A percentile compares a stretch with the other conserved stretches of the same genome.
Conservation (phyloP, 352 stramenopile species). For the Phytophthora tubulina region DNA sequence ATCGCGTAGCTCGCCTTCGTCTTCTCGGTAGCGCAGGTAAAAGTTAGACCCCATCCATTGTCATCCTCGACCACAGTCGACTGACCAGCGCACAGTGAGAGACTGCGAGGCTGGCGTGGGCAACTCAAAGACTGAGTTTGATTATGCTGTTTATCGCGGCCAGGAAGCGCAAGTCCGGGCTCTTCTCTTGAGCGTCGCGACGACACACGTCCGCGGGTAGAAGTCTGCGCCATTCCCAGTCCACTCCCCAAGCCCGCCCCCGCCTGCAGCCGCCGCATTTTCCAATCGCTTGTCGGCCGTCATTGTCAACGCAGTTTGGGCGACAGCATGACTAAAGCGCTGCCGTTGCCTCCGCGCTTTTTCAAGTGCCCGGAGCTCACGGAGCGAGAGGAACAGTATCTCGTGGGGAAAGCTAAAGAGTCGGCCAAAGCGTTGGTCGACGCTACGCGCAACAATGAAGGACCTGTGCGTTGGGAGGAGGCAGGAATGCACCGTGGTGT, state of each 20-base stretch:
- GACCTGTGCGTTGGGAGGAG: conserved; percentile 66
- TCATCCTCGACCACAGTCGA: neutral
- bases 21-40: neutral
- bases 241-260: conserved; percentile 35
- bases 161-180: conserved; percentile 31
- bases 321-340: conserved; percentile 46
- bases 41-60: neutral
- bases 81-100: conserved; percentile 6
- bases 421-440: conserved; percentile 72
- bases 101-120: conserved; percentile 8
- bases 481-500: conserved; percentile 63
- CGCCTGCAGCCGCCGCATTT: conserved; percentile 27
- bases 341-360: conserved; percentile 60
- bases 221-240: conserved; percentile 28
- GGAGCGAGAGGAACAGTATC: conserved; percentile 57
- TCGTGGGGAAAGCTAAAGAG: conserved; percentile 70
- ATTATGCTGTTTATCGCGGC: conserved; percentile 11
- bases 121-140: neutral
- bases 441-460: conserved; percentile 62
- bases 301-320: conserved; percentile 13
- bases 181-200: conserved; percentile 42
- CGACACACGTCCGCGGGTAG: conserved; percentile 35
- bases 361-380: conserved; percentile 70
- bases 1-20: conserved; percentile 1
- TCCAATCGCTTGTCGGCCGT: conserved; percentile 23